Evolutionary conservation across 495 filamentous ascomycete species (phyloP).

Genomic region (Hypoxylon rickii): DNA sequence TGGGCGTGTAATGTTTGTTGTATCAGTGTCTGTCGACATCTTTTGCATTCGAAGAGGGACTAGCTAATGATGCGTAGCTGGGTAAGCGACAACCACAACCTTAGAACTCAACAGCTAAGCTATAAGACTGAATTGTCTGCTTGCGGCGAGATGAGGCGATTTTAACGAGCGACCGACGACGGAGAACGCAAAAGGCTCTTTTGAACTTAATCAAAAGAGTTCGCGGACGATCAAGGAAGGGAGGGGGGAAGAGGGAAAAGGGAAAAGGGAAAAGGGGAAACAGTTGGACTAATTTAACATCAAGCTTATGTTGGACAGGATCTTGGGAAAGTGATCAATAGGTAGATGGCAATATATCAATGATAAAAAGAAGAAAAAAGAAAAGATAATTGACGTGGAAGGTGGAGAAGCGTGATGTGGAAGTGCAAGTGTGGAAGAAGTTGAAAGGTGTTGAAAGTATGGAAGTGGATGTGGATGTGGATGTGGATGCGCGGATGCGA

Average conservation of each 20-base stretch:
- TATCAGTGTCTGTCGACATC: constrained; percentile 33
- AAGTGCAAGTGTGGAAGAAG: not conserved
- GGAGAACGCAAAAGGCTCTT: constrained; percentile 12
- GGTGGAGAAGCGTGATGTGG: constrained; percentile 14
- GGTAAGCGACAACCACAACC: no score
- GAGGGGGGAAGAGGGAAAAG: constrained; percentile 1
- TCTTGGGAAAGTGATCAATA: no score
- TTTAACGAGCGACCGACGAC: constrained; percentile 8
- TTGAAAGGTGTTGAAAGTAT: constrained; percentile 12
- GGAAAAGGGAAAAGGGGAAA: not conserved
- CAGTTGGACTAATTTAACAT: constrained; percentile 9
- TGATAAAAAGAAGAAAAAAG: not conserved
- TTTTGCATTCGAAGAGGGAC: constrained; percentile 13
- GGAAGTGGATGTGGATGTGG: not conserved
- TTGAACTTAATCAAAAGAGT: constrained; percentile 19
- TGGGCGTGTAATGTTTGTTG: constrained; percentile 24
- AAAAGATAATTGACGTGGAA: constrained; percentile 8
- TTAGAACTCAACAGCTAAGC: no score
- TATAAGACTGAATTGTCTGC: not conserved
- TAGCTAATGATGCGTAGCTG: no score
- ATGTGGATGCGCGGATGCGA: not conserved
- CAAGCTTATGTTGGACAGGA: no score
- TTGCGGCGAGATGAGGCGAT: not conserved
- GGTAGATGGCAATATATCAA: constrained; percentile 8
- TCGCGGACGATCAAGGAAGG: not conserved